Evolutionary conservation across 2,329 filamentous ascomycete genomes (phyloP), one percentile per base, ranked within the genome.

Genomic region (Colletotrichum navitas): DNA sequence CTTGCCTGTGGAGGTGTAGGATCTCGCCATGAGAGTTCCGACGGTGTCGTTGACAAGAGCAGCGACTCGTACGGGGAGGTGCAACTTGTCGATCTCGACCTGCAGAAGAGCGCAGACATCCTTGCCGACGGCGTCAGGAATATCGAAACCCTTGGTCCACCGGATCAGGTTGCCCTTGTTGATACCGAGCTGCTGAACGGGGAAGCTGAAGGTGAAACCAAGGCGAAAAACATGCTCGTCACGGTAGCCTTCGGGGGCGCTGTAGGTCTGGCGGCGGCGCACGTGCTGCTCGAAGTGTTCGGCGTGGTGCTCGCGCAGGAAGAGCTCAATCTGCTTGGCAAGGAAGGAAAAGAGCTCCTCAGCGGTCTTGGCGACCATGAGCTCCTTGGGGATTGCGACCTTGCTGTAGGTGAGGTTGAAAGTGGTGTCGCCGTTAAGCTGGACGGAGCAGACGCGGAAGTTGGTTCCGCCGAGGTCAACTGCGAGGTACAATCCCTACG

Each of bases 121-220:
- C 83, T 98, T 93, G 77, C 95, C 96, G 70, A 99, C 83, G 1
- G 95, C 93, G 79, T 98, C 96, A n/a, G 91, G 89, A 75, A 99
- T 98, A 80, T 98, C 94, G 80, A 98, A 99, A 63, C 96, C 96
- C 85, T 99, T 99, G 69, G 96, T 99, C 96, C 96, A 99, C 76
- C 96, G 91, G 82, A 98, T 96, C 66, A 99, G 87, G 68, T 91
- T 92, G 73, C 96, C 96, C 83, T 94, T 95, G 87, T 98, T 98
- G 81, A 99, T 97, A 49, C 94, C 95, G 69, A 93, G 87, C 81
- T 99, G 96, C 80, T 97, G 90, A 49, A 98, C 95, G 3, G 96
- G 96, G 84, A 98, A 99, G 80, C 93, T 97, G 83, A 99, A 99
- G 64, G 96, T 99, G 84, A 99, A 99, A n/a, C 96, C 96, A 52